phyloP scores from a whole-genome alignment of 306 rosid genomes.

The Quercus aquifolioides region DNA sequence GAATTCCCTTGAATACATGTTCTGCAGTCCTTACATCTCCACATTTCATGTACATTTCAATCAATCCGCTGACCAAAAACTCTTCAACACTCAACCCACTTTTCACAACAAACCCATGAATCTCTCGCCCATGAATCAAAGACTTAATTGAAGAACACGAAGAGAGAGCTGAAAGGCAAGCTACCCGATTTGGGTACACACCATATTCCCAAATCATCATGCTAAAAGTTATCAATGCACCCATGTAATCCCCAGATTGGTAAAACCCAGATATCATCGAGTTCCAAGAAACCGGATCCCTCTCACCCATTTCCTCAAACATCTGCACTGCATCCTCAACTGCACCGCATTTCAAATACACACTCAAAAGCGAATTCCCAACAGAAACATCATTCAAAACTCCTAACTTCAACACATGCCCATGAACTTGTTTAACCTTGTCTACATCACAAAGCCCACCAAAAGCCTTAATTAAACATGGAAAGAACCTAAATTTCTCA shows the following conservation, averaged over 20 bases:
- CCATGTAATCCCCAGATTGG: conserved; percentile 22
- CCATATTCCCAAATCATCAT: conserved; percentile 22
- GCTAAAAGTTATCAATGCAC: conserved; percentile 19
- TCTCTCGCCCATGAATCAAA: conserved; percentile 27
- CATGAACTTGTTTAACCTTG: conserved; percentile 35
- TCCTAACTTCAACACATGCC: conserved; percentile 35
- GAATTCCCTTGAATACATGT: conserved; percentile 13
- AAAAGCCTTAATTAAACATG: conserved; percentile 38
- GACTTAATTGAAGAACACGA: conserved; percentile 20
- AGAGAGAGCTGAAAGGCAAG: conserved; percentile 33
- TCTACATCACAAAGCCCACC: conserved; percentile 25
- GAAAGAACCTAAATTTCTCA: conserved; percentile 33
- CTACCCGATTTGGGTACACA: conserved; percentile 35
- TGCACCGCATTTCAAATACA: conserved; percentile 28
- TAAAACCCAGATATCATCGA: conserved; percentile 37
- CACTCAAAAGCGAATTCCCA: conserved; percentile 36
- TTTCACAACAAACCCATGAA: conserved; percentile 38
- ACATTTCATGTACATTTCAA: conserved; percentile 43
- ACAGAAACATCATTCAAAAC: conserved; percentile 33
- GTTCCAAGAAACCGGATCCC: conserved; percentile 38
- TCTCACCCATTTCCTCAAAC: conserved; percentile 30
- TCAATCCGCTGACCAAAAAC: conserved; percentile 32
- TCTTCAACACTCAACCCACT: conserved; percentile 29
- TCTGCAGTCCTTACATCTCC: conserved; percentile 33
- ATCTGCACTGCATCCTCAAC: conserved; percentile 7